Evolutionary conservation across 2,329 filamentous ascomycete species (phyloP).

Genomic region (Colletotrichum limetticola): DNA sequence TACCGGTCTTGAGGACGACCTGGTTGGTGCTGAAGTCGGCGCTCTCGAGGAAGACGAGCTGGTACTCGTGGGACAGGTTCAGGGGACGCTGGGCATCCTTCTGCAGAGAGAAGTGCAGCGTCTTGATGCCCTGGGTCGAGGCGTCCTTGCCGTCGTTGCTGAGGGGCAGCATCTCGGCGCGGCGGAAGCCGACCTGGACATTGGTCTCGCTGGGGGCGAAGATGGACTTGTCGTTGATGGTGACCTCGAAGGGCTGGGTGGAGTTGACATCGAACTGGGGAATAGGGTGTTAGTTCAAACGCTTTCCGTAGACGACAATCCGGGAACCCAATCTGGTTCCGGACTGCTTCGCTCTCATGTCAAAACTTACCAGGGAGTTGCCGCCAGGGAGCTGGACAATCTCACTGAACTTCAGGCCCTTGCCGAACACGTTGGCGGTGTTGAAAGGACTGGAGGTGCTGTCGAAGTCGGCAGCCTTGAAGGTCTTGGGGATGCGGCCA

Average conservation of each 20-base stretch:
- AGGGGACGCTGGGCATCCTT: constrained; percentile 62
- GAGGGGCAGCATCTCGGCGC: constrained; percentile 65
- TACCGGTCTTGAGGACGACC: constrained; percentile 65
- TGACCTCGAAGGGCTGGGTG: constrained; percentile 60
- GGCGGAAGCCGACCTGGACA: constrained; percentile 68
- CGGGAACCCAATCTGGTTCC: not conserved
- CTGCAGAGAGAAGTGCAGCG: constrained; percentile 69
- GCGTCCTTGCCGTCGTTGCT: constrained; percentile 61
- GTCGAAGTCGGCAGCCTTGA: constrained; percentile 53
- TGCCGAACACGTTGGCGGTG: constrained; percentile 62
- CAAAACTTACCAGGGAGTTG: constrained; percentile 50
- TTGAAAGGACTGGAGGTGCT: constrained; percentile 59
- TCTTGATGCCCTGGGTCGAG: constrained; percentile 66
- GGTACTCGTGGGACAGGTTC: constrained; percentile 71
- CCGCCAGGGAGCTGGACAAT: constrained; percentile 59
- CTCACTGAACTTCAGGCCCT: constrained; percentile 61
- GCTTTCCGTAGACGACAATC: not conserved
- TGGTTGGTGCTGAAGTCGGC: constrained; percentile 61
- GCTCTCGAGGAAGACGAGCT: constrained; percentile 63
- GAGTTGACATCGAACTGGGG: constrained; percentile 55
- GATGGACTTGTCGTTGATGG: constrained; percentile 68
- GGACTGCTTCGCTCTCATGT: constrained; percentile 10
- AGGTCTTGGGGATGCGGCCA: constrained; percentile 54
- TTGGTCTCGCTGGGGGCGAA: constrained; percentile 62
- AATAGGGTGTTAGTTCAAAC: not conserved